Conservation (phyloP, 805 yeast species). For the Hemisphaericaspora nanyangensis region DNA sequence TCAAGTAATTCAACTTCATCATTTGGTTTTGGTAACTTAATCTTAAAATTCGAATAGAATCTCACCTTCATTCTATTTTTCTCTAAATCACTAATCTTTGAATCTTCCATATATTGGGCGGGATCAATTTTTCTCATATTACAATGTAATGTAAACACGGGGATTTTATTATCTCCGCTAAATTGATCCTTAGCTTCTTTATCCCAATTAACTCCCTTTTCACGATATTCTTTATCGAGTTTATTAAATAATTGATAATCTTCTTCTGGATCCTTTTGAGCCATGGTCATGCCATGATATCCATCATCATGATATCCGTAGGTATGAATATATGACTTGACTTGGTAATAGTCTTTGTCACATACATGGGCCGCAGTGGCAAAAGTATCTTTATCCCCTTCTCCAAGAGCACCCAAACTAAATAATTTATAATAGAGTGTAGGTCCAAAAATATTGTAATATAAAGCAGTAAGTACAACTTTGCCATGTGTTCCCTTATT, state of each 20-base stretch:
- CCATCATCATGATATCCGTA: slow-evolving; percentile 23
- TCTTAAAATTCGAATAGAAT: slow-evolving; percentile 9
- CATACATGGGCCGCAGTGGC: slow-evolving; percentile 52
- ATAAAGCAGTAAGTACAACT: slow-evolving; percentile 54
- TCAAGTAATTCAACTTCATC: slow-evolving; percentile 7
- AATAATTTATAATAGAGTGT: slow-evolving; percentile 60
- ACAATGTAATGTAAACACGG: slow-evolving; percentile 13
- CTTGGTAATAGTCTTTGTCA: slow-evolving; percentile 14
- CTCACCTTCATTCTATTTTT: slow-evolving; percentile 9
- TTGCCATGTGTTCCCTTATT: slow-evolving; percentile 56
- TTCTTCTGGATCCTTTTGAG: slow-evolving; percentile 25
- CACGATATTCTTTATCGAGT: background rate
- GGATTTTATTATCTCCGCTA: slow-evolving; percentile 6
- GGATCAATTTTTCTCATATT: slow-evolving; percentile 18
- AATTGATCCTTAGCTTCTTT: slow-evolving; percentile 2
- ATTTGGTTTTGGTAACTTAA: background rate
- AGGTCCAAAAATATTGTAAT: slow-evolving; percentile 66
- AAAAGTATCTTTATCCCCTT: slow-evolving; percentile 78
- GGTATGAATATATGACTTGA: slow-evolving; percentile 13
- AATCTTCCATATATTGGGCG: slow-evolving; percentile 4
- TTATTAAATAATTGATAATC: slow-evolving; percentile 17
- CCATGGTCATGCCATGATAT: slow-evolving; percentile 23
- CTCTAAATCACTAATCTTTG: slow-evolving; percentile 4
- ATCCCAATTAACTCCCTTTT: slow-evolving; percentile 2
- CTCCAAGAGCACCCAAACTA: slow-evolving; percentile 70